Evolutionary conservation across 2,329 filamentous ascomycete species (phyloP).

Genomic region (Xylaria sp.): DNA sequence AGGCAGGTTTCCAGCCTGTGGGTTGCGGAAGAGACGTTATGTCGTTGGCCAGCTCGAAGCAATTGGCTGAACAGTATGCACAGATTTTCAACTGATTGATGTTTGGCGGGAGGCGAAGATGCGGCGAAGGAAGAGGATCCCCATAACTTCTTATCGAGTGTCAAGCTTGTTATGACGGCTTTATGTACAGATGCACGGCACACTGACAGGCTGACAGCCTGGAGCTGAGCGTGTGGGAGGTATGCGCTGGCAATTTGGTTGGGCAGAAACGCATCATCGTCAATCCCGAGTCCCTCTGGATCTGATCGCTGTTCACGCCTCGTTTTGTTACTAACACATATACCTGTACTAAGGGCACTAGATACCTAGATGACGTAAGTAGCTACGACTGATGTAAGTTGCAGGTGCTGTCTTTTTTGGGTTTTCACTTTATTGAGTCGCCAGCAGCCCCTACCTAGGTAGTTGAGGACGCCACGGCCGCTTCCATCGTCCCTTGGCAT

Average conservation of each 20-base stretch:
- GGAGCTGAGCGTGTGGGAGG: conserved; percentile 40
- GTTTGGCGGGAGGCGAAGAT: conserved; percentile 24
- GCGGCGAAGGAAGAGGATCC: conserved; percentile 29
- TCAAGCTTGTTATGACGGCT: conserved; percentile 7
- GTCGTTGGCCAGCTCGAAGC: conserved; percentile 15
- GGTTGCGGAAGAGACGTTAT: conserved; percentile 27
- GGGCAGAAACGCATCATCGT: conserved; percentile 45
- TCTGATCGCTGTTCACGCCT: conserved; percentile 18
- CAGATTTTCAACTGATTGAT: conserved; percentile 17
- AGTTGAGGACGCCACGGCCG: neutral
- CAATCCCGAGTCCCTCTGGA: conserved; percentile 26
- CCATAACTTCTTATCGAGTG: conserved; percentile 27
- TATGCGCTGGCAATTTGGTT: conserved; percentile 52
- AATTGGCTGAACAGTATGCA: conserved; percentile 27
- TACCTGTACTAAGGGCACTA: neutral
- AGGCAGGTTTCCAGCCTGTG: conserved; percentile 33
- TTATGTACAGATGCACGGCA: conserved; percentile 20
- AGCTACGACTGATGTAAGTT: neutral
- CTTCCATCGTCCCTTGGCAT: conserved; percentile 22
- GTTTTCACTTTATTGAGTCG: no score
- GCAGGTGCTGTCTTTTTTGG: no score
- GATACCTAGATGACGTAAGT: neutral
- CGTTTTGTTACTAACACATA: neutral
- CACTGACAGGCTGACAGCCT: conserved; percentile 33
- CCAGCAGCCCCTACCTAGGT: neutral